Evolutionary conservation across 495 filamentous ascomycete genomes (phyloP).

Genomic region (Talaromyces trachyspermus): DNA sequence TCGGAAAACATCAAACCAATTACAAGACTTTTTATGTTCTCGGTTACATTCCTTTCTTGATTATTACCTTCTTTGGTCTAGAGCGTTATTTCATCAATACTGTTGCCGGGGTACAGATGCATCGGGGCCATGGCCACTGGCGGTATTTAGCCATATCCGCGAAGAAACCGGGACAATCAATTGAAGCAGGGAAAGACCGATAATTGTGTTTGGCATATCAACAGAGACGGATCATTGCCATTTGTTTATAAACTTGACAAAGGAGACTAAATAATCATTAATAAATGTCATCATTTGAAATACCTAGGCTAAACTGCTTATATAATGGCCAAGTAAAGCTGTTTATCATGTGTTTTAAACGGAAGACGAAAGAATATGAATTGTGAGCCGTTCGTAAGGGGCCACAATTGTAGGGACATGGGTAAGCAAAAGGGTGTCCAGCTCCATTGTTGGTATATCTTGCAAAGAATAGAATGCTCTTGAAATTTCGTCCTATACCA

Average conservation of each 20-base stretch:
- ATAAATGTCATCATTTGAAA: no score
- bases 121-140: slow-evolving; percentile 24
- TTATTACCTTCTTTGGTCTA: slow-evolving; percentile 38
- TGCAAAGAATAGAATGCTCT: no score
- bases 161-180: slow-evolving; percentile 19
- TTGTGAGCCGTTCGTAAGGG: no score
- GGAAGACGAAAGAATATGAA: no score
- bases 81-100: slow-evolving; percentile 42
- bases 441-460: no score
- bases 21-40: slow-evolving; percentile 41
- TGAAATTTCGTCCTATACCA: no score
- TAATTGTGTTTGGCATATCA: neutral
- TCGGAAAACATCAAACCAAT: slow-evolving; percentile 46
- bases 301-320: no score
- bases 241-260: neutral
- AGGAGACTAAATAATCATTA: no score
- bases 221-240: neutral
- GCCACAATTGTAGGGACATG: no score
- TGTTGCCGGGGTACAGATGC: slow-evolving; percentile 34
- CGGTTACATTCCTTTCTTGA: slow-evolving; percentile 43
- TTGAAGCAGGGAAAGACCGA: neutral
- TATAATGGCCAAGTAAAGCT: no score
- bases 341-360: no score
- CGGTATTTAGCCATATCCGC: slow-evolving; percentile 34
- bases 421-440: no score